These are phyloP conservation scores for Boletus speciosus DNA, from an alignment of 768 basidiomycete species.

Conservation along the genomic window DNA sequence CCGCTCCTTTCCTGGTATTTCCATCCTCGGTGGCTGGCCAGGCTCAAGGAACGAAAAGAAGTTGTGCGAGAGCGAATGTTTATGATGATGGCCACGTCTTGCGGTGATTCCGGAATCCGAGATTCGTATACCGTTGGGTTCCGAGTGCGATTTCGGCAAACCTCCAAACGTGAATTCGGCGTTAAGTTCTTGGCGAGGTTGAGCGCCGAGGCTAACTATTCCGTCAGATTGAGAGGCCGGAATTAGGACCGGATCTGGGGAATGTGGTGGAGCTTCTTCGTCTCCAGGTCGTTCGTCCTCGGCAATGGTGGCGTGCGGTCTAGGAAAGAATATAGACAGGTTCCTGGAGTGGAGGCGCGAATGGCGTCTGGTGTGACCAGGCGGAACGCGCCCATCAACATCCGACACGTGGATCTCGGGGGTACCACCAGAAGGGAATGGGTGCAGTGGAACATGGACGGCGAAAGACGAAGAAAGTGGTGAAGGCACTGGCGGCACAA, in stretches of 20 bases:
- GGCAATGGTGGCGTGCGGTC: constrained; percentile 57
- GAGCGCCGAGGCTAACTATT: constrained; percentile 16
- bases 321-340: constrained; percentile 87
- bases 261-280: constrained; percentile 46
- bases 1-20: constrained; percentile 18
- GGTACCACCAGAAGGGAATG: constrained; percentile 19
- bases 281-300: constrained; percentile 57
- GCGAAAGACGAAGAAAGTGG: constrained; percentile 29
- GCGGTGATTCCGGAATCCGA: constrained; percentile 26
- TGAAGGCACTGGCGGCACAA: constrained; percentile 24
- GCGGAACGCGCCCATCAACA: constrained; percentile 11
- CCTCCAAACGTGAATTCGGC: constrained; percentile 65
- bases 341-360: constrained; percentile 85
- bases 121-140: constrained; percentile 12
- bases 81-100: constrained; percentile 78
- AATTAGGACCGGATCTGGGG: constrained; percentile 40
- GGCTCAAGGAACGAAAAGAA: constrained; percentile 96
- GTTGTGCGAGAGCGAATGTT: constrained; percentile 91
- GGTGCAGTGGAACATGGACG: constrained; percentile 22
- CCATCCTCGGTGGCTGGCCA: constrained; percentile 27
- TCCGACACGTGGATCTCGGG: constrained; percentile 22
- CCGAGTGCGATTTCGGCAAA: constrained; percentile 33
- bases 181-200: constrained; percentile 41
- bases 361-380: constrained; percentile 45
- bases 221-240: constrained; percentile 40